Conservation (phyloP, 495 filamentous ascomycete genomes). For the Hypoxylon crocopeplum region DNA sequence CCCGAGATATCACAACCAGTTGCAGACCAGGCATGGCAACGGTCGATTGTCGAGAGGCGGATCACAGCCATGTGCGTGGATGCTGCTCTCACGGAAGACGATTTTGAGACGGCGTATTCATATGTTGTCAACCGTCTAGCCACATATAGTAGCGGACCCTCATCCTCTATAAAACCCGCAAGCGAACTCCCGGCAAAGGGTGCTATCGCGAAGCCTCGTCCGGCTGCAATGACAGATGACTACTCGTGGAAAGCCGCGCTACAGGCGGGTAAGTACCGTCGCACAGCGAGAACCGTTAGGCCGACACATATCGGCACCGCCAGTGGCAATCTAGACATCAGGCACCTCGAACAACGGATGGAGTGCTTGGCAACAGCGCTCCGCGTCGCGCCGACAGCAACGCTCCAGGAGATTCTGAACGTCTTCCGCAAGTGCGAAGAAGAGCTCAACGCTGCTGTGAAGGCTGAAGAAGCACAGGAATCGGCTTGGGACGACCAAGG, state of each 20-base stretch:
- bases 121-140: slow-evolving; percentile 78
- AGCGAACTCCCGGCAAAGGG: slow-evolving; percentile 15
- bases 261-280: slow-evolving; percentile 81
- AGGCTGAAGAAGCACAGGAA: slow-evolving; percentile 76
- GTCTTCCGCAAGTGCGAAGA: slow-evolving; percentile 89
- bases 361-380: slow-evolving; percentile 89
- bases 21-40: slow-evolving; percentile 31
- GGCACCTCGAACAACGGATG: slow-evolving; percentile 81
- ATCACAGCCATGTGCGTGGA: slow-evolving; percentile 90
- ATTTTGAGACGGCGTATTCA: slow-evolving; percentile 97
- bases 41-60: slow-evolving; percentile 61
- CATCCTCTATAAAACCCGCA: slow-evolving; percentile 13
- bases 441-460: slow-evolving; percentile 72
- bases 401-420: slow-evolving; percentile 83
- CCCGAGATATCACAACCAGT: slow-evolving; percentile 4
- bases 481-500: slow-evolving; percentile 73
- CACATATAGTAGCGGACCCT: slow-evolving; percentile 29
- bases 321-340: slow-evolving; percentile 61
- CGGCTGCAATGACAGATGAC: slow-evolving; percentile 62
- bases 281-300: slow-evolving; percentile 51
- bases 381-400: slow-evolving; percentile 76
- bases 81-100: slow-evolving; percentile 81
- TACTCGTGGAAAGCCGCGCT: slow-evolving; percentile 93
- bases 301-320: slow-evolving; percentile 61
- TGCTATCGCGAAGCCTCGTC: background rate